phyloP scores from a whole-genome alignment of 345 rosid genomes.

The Zanthoxylum bungeanum region DNA sequence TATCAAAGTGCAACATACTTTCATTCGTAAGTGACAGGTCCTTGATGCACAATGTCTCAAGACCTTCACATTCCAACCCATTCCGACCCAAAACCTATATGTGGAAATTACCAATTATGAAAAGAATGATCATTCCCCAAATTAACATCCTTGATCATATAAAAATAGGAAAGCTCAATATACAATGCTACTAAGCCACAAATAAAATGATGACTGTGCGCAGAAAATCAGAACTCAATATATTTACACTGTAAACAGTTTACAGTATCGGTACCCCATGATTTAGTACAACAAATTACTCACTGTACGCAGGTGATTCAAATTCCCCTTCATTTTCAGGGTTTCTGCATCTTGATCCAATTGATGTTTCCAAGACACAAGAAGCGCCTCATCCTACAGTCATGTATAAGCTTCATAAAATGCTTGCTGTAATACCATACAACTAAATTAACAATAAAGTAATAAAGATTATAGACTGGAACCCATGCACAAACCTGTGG shows the following conservation, averaged over 20 bases:
- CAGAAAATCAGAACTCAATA: background rate
- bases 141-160: slow-evolving; percentile 7
- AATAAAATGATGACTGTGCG: background rate
- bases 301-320: slow-evolving; percentile 61
- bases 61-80: slow-evolving; percentile 72
- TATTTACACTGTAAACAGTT: background rate
- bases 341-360: slow-evolving; percentile 80
- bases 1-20: slow-evolving; percentile 40
- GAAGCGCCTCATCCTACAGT: slow-evolving; percentile 73
- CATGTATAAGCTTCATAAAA: slow-evolving; percentile 14
- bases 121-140: slow-evolving; percentile 1
- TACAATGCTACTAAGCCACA: background rate
- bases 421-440: background rate
- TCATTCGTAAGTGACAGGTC: slow-evolving; percentile 77
- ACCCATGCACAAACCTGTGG: slow-evolving; percentile 62
- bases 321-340: slow-evolving; percentile 76
- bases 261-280: background rate
- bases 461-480: slow-evolving; percentile 1
- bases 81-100: slow-evolving; percentile 63
- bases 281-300: slow-evolving; percentile 20
- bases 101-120: slow-evolving; percentile 15
- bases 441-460: slow-evolving; percentile 5
- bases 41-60: slow-evolving; percentile 63
- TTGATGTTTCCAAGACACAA: slow-evolving; percentile 74
- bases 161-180: slow-evolving; percentile 12